A percentile compares a stretch with the other conserved stretches of the same genome.
These are phyloP conservation scores for Lentithecium fluviatile DNA, from an alignment of 495 filamentous ascomycete genomes.

Conservation along the genomic window DNA sequence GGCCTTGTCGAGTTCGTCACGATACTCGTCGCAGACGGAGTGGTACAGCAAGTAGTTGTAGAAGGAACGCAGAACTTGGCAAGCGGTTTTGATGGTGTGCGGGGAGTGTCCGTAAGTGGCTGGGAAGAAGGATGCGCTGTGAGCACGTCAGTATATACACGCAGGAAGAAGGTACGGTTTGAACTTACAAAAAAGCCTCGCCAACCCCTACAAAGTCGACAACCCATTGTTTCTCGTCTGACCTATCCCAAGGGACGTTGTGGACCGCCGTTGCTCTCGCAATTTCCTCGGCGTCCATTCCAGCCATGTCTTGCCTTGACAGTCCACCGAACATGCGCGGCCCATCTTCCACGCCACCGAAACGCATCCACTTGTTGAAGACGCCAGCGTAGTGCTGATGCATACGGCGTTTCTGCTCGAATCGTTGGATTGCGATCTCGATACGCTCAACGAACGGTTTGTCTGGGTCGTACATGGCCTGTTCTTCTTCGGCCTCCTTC, in stretches of 20 bases:
- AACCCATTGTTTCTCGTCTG: slow-evolving; percentile 55
- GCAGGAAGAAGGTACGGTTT: background rate
- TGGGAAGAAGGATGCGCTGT: slow-evolving; percentile 49
- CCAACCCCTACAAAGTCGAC: slow-evolving; percentile 79
- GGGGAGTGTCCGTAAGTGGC: slow-evolving; percentile 43
- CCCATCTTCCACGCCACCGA: slow-evolving; percentile 74
- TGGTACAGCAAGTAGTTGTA: slow-evolving; percentile 83
- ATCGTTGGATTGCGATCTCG: slow-evolving; percentile 82
- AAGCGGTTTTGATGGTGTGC: slow-evolving; percentile 51
- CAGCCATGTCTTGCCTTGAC: slow-evolving; percentile 56
- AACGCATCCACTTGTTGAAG: slow-evolving; percentile 76
- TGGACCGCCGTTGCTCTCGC: slow-evolving; percentile 61
- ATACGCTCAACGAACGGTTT: slow-evolving; percentile 56
- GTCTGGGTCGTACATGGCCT: slow-evolving; percentile 41
- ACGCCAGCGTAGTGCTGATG: slow-evolving; percentile 58
- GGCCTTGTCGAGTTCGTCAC: slow-evolving; percentile 62
- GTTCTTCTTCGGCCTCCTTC: slow-evolving; percentile 60
- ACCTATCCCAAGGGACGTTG: slow-evolving; percentile 48
- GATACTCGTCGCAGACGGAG: slow-evolving; percentile 80
- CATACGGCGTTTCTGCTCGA: slow-evolving; percentile 69
- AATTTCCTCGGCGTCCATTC: slow-evolving; percentile 57
- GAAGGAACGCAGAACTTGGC: slow-evolving; percentile 75
- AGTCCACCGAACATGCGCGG: slow-evolving; percentile 68
- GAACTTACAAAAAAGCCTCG: slow-evolving; percentile 71
- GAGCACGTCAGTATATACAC: slow-evolving; percentile 4